phyloP scores from a whole-genome alignment of 1,139 yeast genomes.

The Debaryomyces robertsiae region DNA sequence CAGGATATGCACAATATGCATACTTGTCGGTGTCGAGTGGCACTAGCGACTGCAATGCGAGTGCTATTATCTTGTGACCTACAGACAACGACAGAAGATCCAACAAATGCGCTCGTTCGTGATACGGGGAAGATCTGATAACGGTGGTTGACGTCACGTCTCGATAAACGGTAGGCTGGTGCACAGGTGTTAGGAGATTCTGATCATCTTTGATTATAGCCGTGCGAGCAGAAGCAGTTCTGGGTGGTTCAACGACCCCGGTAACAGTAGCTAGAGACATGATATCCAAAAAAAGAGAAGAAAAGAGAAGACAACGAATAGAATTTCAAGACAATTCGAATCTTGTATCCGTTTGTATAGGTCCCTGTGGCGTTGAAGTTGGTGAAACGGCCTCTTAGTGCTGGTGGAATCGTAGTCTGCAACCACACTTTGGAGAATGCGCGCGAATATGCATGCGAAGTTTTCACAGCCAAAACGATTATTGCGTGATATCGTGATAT shows the following conservation, averaged over 20 bases:
- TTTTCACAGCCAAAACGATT: constrained; percentile 1
- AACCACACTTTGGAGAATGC: too few species aligned
- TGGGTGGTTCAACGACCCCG: too few species aligned
- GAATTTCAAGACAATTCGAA: too few species aligned
- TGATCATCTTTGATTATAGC: constrained; percentile 17
- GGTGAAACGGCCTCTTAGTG: too few species aligned
- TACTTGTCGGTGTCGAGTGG: constrained; percentile 19
- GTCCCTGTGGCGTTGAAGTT: too few species aligned
- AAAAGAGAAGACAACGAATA: not conserved
- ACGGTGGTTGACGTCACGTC: not conserved
- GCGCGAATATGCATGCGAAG: not conserved
- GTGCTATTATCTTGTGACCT: constrained; percentile 24
- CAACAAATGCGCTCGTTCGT: constrained; percentile 26
- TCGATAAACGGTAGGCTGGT: constrained; percentile 1
- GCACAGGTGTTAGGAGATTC: constrained; percentile 12
- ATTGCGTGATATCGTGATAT: constrained; percentile 1
- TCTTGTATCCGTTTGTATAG: too few species aligned
- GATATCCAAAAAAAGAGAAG: too few species aligned
- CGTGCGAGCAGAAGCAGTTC: constrained; percentile 8
- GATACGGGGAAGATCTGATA: constrained; percentile 32
- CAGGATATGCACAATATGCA: constrained; percentile 24
- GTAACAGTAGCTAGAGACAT: not conserved
- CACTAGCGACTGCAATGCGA: constrained; percentile 30
- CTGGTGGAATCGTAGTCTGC: too few species aligned
- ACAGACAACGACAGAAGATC: constrained; percentile 21